Evolutionary conservation across 2,329 filamentous ascomycete species (phyloP), one percentile per base, ranked within the genome.

Genomic region (Talaromyces sp.): DNA sequence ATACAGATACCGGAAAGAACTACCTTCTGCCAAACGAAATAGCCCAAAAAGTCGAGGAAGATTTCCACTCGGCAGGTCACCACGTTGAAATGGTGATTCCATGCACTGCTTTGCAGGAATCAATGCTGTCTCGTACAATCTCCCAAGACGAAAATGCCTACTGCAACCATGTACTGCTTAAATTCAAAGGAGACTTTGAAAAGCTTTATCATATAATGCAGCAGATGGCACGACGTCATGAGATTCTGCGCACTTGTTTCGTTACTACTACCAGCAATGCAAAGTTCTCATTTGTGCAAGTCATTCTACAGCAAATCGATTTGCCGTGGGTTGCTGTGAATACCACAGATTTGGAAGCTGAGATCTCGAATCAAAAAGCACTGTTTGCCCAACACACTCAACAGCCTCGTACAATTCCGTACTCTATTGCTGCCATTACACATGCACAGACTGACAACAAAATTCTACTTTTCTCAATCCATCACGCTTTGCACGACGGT

Each of bases 401-500:
- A 6, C 66, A 70, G 7, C 68, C 63, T 9, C 72, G 71, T 40
- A 57, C 61, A 9, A 59, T 73, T 42, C 73, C 73, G 4, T 74
- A 73, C 57, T 69, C 66, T 5, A 58, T 74, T 44, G 68, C 66
- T 18, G 33, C 67, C 0, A 68, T 75, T 27, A 64, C 66, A 31
- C 50, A 64, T 1, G 57, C 42, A 8, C 14, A n/a, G 10, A 55
- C 54, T 0, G 60, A 65, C 14, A 61, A 62, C 12, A 59, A 55
- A 5, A 53, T 69, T 34, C 65, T 76, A 14, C 67, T 82, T 2
- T 76, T 88, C 55, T 79, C 79, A 27, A 86, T 87, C 67, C 92
- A 96, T 68, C 93, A 97, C 75, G 90, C 91, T 1, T 78, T 96
- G 0, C 96, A 96, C 68, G 93, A 97, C 74, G 93, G 89, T 0